A percentile compares a stretch with the other conserved stretches of the same genome.
Evolutionary conservation across 441 rosid species (phyloP).

Genomic region (Melastoma candidum): DNA sequence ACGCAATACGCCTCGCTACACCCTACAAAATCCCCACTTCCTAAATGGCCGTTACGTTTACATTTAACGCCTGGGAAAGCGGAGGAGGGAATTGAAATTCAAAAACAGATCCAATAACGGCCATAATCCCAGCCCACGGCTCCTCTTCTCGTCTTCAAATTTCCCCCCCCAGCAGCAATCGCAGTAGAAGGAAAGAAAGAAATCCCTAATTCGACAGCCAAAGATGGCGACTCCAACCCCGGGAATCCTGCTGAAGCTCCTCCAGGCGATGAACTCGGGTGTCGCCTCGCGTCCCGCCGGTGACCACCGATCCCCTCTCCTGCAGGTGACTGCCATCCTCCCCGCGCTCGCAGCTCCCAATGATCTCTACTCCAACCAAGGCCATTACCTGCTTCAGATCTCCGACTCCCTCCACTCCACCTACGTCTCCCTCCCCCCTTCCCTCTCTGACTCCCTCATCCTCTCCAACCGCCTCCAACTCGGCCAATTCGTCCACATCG

Average conservation of each 20-base stretch:
- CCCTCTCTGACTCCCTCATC: slow-evolving; percentile 62
- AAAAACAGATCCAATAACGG: too few relatives aligned
- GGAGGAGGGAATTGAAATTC: too few relatives aligned
- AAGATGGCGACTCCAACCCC: slow-evolving; percentile 65
- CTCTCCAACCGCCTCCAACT: slow-evolving; percentile 89
- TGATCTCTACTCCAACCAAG: slow-evolving; percentile 84
- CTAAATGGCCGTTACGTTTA: too few relatives aligned
- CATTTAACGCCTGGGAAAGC: too few relatives aligned
- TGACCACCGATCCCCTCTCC: slow-evolving; percentile 79
- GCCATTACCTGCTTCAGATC: slow-evolving; percentile 72
- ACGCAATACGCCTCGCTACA: too few relatives aligned
- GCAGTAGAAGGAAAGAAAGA: too few relatives aligned
- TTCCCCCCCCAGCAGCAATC: too few relatives aligned
- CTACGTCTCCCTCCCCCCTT: slow-evolving; percentile 85
- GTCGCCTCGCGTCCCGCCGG: slow-evolving; percentile 54
- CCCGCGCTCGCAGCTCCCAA: slow-evolving; percentile 74
- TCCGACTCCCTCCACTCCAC: slow-evolving; percentile 93
- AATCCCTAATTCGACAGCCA: not conserved
- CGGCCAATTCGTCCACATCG: slow-evolving; percentile 79
- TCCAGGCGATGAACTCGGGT: slow-evolving; percentile 67
- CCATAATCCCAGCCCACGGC: too few relatives aligned
- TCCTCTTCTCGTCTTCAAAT: too few relatives aligned
- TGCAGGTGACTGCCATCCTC: slow-evolving; percentile 81
- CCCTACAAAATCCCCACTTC: too few relatives aligned
- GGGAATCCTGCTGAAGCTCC: slow-evolving; percentile 86